These are phyloP conservation scores for Microbotryum silenes-acaulis DNA, from an alignment of 1,284 basidiomycete species.

Conservation along the genomic window DNA sequence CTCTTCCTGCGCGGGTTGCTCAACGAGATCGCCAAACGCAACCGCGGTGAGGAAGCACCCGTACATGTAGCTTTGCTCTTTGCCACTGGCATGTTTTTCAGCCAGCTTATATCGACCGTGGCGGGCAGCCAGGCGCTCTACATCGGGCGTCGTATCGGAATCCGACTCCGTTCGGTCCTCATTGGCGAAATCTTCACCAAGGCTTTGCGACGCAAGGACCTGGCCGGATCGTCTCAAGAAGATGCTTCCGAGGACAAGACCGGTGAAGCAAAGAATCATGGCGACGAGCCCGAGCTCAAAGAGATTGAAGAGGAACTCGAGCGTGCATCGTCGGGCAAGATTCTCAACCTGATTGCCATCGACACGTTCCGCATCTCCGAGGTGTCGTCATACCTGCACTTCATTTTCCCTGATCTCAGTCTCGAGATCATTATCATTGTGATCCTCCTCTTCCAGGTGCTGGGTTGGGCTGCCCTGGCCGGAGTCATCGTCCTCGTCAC, in stretches of 20 bases:
- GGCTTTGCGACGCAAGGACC: conserved; percentile 47
- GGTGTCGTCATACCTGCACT: conserved; percentile 42
- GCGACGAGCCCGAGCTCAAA: conserved; percentile 4
- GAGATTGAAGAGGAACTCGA: conserved; percentile 30
- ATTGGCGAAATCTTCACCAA: conserved; percentile 51
- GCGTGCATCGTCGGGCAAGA: conserved; percentile 44
- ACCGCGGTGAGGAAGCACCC: conserved; percentile 38
- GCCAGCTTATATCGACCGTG: conserved; percentile 43
- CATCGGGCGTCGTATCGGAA: conserved; percentile 47
- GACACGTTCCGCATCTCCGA: conserved; percentile 46
- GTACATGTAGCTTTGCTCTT: conserved; percentile 48
- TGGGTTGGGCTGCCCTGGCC: conserved; percentile 45
- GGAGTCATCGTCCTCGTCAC: conserved; percentile 43
- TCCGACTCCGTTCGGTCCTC: conserved; percentile 45
- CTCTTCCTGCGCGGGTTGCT: conserved; percentile 48
- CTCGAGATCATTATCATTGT: conserved; percentile 45
- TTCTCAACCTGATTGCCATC: conserved; percentile 50
- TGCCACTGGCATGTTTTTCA: conserved; percentile 46
- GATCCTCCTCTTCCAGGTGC: conserved; percentile 44
- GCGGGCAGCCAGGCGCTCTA: conserved; percentile 45
- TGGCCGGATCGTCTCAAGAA: conserved; percentile 36
- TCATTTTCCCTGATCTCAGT: conserved; percentile 42
- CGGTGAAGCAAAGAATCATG: neutral
- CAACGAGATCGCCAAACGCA: conserved; percentile 43
- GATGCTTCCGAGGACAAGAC: neutral